Percentiles rank a stretch among this genome's conserved stretches.
Evolutionary conservation across 164 flowering plant genomes (phyloP).

Genomic region (Santalum album): DNA sequence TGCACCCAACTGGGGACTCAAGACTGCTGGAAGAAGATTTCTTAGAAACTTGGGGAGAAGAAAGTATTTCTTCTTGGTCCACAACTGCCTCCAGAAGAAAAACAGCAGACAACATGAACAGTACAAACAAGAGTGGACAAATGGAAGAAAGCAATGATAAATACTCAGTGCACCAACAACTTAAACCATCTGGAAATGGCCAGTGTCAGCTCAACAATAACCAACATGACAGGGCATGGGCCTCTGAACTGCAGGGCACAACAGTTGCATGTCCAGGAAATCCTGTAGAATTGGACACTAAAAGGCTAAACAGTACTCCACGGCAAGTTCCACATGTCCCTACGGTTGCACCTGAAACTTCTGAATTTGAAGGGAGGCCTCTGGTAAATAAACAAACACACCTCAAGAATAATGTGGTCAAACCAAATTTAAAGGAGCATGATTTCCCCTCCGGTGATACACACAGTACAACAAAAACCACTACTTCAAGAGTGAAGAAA

Average conservation of each 20-base stretch:
- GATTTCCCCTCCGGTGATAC: slow-evolving; percentile 11
- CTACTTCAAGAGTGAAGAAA: slow-evolving; percentile 19
- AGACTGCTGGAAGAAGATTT: slow-evolving; percentile 14
- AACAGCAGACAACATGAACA: slow-evolving; percentile 5
- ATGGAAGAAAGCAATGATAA: background rate
- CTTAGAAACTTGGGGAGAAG: slow-evolving; percentile 13
- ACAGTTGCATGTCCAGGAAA: slow-evolving; percentile 10
- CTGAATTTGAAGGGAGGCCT: slow-evolving; percentile 6
- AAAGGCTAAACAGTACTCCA: slow-evolving; percentile 5
- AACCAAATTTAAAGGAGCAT: slow-evolving; percentile 10
- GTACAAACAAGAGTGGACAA: slow-evolving; percentile 8
- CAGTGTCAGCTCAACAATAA: slow-evolving; percentile 2
- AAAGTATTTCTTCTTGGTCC: slow-evolving; percentile 22
- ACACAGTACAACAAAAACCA: slow-evolving; percentile 9
- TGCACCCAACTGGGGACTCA: slow-evolving; percentile 14
- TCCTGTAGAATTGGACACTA: slow-evolving; percentile 7
- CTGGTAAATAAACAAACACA: slow-evolving; percentile 2
- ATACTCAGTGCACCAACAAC: background rate
- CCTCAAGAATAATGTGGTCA: slow-evolving; percentile 7
- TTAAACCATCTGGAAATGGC: background rate
- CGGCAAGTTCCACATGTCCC: slow-evolving; percentile 12
- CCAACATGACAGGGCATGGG: slow-evolving; percentile 2
- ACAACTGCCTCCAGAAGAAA: slow-evolving; percentile 15
- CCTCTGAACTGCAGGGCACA: slow-evolving; percentile 8
- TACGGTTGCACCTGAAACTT: slow-evolving; percentile 5